Conservation (phyloP, 192 early-diverging fungal species). For the Gigaspora rosea region DNA sequence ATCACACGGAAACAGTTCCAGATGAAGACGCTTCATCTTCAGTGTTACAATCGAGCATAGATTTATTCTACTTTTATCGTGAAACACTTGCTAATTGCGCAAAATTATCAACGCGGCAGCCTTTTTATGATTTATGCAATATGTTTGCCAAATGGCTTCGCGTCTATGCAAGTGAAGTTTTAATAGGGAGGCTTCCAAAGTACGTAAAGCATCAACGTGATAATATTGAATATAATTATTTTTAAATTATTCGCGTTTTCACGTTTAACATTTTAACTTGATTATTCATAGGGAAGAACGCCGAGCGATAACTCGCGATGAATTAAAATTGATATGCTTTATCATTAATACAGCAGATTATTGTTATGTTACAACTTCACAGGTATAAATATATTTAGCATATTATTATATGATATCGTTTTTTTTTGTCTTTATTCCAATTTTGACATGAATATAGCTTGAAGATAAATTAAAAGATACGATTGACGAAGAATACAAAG, state of each 20-base stretch:
- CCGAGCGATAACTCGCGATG: conserved; percentile 61
- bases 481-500: conserved; percentile 68
- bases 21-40: conserved; percentile 60
- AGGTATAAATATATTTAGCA: conserved; percentile 46
- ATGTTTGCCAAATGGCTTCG: conserved; percentile 82
- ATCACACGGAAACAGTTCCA: conserved; percentile 44
- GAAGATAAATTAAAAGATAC: conserved; percentile 89
- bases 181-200: conserved; percentile 73
- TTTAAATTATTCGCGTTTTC: not conserved
- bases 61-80: conserved; percentile 90
- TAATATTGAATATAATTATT: not conserved
- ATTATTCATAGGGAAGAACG: conserved; percentile 58
- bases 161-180: conserved; percentile 75
- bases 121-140: conserved; percentile 81
- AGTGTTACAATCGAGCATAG: conserved; percentile 86
- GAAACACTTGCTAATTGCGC: conserved; percentile 86
- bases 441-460: conserved; percentile 58
- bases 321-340: conserved; percentile 71
- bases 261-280: not conserved
- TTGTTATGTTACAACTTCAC: conserved; percentile 78
- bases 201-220: conserved; percentile 34
- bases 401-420: not conserved
- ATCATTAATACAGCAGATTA: conserved; percentile 96
- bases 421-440: not conserved
- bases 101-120: conserved; percentile 79